Base-by-base conservation (phyloP, 441 rosid genomes). In the Cnidoscolus chayamansa region DNA sequence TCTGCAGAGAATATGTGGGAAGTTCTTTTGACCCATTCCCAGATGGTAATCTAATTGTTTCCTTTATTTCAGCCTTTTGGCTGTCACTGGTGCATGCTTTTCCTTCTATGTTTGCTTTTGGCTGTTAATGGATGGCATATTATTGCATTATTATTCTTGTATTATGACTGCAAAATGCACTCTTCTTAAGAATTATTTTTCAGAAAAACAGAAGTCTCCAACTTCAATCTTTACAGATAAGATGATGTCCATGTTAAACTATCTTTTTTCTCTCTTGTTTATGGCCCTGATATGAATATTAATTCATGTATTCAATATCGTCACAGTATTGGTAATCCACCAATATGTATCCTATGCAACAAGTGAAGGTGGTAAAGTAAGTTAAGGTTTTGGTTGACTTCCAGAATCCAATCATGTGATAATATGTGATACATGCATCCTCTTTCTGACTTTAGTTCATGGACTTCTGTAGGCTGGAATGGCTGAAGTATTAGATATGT, bases 11-110 rank as follows among this genome's bases (percentile, higher is more conserved):
- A 86, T 84, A 85, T 70, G 81, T 85, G 86, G 88, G 95, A 92
- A 83, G 90, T 89, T 84, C 87, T 89, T 81, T 81, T 94, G 85
- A 90, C 97, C 54, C 97, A 92, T 82, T 85, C 97, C 64, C 97
- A 94, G 83, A 92, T 94, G 97, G 97, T 94, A 89, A 49, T 61
- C 31, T 67, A 25, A 66, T 77, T 79, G 70, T 64, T 65, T 65
- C 74, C 79, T 75, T 73, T 43, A 15, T 25, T 15, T 63, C 72
- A 58, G 50, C 7, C 9, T 16, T 72, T 74, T 50, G 61, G 51
- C 56, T 77, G 67, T 37, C 37, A 50, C 11, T 53, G 62, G 45
- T 20, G n/a, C 68, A 32, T 1, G 32, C 11, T 17, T 61, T 51
- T 72, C 40, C 31, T 72, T 17, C 55, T 61, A 59, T 71, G 25